These are phyloP conservation scores for Metschnikowia sp. DNA, from an alignment of 805 yeast genomes.

Conservation along the genomic window DNA sequence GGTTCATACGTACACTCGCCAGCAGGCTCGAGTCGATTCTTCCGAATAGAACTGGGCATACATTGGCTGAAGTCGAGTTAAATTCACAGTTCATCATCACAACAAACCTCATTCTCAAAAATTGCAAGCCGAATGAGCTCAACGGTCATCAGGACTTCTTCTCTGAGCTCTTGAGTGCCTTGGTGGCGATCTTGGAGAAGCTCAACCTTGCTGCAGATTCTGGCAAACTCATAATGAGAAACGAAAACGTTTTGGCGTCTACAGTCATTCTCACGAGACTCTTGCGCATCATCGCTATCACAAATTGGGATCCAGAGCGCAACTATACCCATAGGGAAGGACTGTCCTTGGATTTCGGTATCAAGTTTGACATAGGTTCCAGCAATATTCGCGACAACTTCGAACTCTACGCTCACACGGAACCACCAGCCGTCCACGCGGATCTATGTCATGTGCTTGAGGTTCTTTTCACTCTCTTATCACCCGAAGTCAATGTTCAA, in stretches of 20 bases:
- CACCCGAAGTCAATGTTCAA: constrained; percentile 27
- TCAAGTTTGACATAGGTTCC: constrained; percentile 12
- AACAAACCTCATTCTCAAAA: constrained; percentile 24
- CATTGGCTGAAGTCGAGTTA: constrained; percentile 38
- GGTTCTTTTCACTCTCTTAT: constrained; percentile 27
- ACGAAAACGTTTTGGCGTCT: constrained; percentile 30
- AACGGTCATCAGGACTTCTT: constrained; percentile 15
- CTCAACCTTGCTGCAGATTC: constrained; percentile 14
- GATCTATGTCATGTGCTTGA: constrained; percentile 24
- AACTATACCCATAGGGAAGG: neutral
- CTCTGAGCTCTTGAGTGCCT: constrained; percentile 20
- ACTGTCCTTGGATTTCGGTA: constrained; percentile 3
- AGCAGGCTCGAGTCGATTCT: constrained; percentile 31
- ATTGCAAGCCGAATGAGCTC: constrained; percentile 13
- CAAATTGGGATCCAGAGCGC: constrained; percentile 25
- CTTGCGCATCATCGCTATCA: constrained; percentile 26
- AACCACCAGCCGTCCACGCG: constrained; percentile 26
- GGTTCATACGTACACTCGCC: constrained; percentile 14
- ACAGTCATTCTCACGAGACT: constrained; percentile 32
- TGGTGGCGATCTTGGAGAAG: constrained; percentile 22
- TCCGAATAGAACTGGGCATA: constrained; percentile 38
- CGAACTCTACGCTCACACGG: constrained; percentile 26
- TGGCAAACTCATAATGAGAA: constrained; percentile 24
- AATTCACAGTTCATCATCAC: constrained; percentile 38
- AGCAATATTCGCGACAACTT: constrained; percentile 17